phyloP scores from a whole-genome alignment of 371 early-diverging fungal genomes.

The Circinella umbellata region DNA sequence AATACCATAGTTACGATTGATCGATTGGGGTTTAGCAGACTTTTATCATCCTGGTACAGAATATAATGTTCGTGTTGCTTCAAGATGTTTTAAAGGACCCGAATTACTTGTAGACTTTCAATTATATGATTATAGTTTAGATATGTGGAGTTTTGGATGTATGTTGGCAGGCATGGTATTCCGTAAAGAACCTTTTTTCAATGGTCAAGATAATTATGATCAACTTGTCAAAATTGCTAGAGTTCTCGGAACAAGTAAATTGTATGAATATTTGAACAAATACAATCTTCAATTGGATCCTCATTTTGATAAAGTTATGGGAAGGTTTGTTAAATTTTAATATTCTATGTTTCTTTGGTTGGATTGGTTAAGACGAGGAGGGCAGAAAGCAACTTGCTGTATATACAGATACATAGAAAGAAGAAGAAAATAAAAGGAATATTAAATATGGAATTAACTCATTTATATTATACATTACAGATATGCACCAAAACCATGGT shows the following conservation, averaged over 20 bases:
- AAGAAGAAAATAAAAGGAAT: not conserved
- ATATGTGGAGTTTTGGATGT: conserved; percentile 99
- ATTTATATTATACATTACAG: conserved; percentile 30
- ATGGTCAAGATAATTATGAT: conserved; percentile 98
- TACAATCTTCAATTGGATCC: conserved; percentile 91
- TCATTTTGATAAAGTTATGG: conserved; percentile 13
- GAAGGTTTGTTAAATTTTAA: not conserved
- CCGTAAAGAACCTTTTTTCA: conserved; percentile 99
- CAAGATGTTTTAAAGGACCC: conserved; percentile 99
- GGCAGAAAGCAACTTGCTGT: too few species aligned
- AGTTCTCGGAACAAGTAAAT: conserved; percentile 93
- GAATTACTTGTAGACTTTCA: conserved; percentile 98
- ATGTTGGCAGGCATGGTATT: conserved; percentile 99
- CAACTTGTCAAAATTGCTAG: conserved; percentile 98
- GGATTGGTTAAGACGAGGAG: too few species aligned
- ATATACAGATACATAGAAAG: too few species aligned
- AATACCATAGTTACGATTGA: conserved; percentile 79
- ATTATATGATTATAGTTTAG: conserved; percentile 98
- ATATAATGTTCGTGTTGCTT: conserved; percentile 99
- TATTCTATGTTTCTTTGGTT: too few species aligned
- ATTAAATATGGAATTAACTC: too few species aligned
- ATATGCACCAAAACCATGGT: conserved; percentile 96
- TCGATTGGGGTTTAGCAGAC: conserved; percentile 99
- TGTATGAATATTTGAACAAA: conserved; percentile 93
- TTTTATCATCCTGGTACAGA: conserved; percentile 98